Evolutionary conservation across 2,329 filamentous ascomycete species (phyloP).

Genomic region (Aspergillus sp.): DNA sequence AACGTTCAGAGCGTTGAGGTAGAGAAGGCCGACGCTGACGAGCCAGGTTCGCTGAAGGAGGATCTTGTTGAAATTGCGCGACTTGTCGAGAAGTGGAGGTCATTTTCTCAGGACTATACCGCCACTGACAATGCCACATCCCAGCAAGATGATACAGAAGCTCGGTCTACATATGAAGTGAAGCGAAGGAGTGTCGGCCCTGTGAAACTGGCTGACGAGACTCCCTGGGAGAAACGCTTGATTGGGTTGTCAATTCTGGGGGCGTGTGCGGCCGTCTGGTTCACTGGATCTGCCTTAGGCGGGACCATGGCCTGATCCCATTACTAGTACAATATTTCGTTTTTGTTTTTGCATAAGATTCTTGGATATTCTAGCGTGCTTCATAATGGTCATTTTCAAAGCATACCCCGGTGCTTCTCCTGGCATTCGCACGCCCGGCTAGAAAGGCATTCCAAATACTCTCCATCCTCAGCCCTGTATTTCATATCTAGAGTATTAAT

Average conservation of each 20-base stretch:
- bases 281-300: constrained; percentile 36
- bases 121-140: constrained; percentile 24
- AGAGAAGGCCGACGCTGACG: constrained; percentile 60
- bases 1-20: constrained; percentile 98
- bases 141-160: constrained; percentile 12
- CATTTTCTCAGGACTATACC: constrained; percentile 35
- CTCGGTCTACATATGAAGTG: constrained; percentile 17
- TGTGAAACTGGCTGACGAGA: constrained; percentile 63
- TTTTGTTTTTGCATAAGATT: not conserved
- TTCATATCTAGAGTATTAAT: not conserved
- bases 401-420: not conserved
- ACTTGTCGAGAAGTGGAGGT: constrained; percentile 55
- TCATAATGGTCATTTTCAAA: not conserved
- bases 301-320: constrained; percentile 17
- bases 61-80: constrained; percentile 72
- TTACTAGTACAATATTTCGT: not conserved
- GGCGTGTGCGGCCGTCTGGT: constrained; percentile 37
- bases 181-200: constrained; percentile 46
- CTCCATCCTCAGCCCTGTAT: not conserved
- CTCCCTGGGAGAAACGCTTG: constrained; percentile 60
- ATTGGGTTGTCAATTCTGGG: constrained; percentile 37
- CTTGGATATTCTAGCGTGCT: constrained; percentile 2
- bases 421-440: not conserved
- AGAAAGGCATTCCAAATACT: not conserved
- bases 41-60: constrained; percentile 56